Evolutionary conservation across 2,329 filamentous ascomycete species (phyloP).

Genomic region (Fusarium sp.): DNA sequence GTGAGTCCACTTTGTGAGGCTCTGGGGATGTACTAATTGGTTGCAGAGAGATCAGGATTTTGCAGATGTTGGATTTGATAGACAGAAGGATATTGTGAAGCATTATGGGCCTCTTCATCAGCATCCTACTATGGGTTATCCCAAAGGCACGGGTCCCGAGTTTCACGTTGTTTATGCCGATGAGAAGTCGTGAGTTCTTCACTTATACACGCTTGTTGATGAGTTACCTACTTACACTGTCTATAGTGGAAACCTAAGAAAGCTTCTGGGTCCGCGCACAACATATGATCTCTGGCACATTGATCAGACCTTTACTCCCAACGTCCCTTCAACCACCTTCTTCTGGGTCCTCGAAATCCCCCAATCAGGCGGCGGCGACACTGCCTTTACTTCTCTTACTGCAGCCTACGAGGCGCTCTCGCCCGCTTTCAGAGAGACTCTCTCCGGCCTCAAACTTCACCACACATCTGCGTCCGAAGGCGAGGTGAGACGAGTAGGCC

Average conservation of each 20-base stretch:
- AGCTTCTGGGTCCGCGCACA: constrained; percentile 47
- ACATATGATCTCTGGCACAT: constrained; percentile 54
- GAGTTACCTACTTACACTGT: fast-evolving
- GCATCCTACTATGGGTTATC: constrained; percentile 54
- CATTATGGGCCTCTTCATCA: constrained; percentile 54
- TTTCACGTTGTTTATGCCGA: constrained; percentile 55
- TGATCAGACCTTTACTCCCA: constrained; percentile 54
- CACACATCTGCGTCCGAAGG: constrained; percentile 52
- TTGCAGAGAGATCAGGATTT: constrained; percentile 52
- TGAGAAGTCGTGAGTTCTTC: constrained; percentile 47
- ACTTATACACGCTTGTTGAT: fast-evolving
- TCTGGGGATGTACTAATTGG: not conserved
- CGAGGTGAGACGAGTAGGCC: constrained; percentile 48
- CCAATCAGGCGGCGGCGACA: constrained; percentile 49
- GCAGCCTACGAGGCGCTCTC: constrained; percentile 52
- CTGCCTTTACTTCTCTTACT: constrained; percentile 51
- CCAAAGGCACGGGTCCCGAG: constrained; percentile 51
- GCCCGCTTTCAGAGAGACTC: constrained; percentile 44
- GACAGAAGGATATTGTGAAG: constrained; percentile 48
- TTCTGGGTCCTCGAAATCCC: constrained; percentile 54
- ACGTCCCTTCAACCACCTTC: constrained; percentile 53
- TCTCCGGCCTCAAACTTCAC: constrained; percentile 12
- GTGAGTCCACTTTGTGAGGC: constrained; percentile 27
- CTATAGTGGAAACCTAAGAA: constrained; percentile 49
- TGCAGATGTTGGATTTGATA: constrained; percentile 53